These are phyloP conservation scores for Penicillium sp. DNA, from an alignment of 2,329 filamentous ascomycete genomes.

Conservation along the genomic window DNA sequence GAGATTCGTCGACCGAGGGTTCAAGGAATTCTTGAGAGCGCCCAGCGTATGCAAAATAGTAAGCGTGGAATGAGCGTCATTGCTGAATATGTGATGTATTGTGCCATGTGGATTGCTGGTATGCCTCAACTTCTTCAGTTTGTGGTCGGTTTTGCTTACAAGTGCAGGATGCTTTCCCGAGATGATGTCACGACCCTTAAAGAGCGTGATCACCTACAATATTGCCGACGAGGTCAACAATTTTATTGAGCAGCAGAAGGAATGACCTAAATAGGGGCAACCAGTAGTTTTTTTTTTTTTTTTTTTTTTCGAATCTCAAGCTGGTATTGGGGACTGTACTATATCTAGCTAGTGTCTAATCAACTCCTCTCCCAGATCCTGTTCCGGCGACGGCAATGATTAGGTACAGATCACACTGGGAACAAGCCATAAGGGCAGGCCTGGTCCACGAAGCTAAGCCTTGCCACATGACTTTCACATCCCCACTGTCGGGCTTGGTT, in stretches of 20 bases:
- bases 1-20: slow-evolving; percentile 42
- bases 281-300: too few species aligned
- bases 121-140: slow-evolving; percentile 18
- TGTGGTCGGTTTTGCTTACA: slow-evolving; percentile 8
- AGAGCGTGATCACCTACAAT: slow-evolving; percentile 32
- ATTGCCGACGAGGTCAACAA: slow-evolving; percentile 29
- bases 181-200: slow-evolving; percentile 20
- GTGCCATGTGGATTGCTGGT: slow-evolving; percentile 43
- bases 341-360: neutral
- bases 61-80: slow-evolving; percentile 42
- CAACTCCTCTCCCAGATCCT: neutral
- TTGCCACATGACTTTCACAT: neutral
- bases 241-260: slow-evolving; percentile 7
- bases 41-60: slow-evolving; percentile 37
- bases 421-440: neutral
- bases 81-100: slow-evolving; percentile 46
- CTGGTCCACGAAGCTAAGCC: neutral
- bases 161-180: slow-evolving; percentile 31
- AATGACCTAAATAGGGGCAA: neutral
- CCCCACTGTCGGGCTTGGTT: neutral
- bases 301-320: too few species aligned
- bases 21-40: slow-evolving; percentile 36
- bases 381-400: too few species aligned
- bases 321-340: neutral
- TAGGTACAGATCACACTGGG: neutral